Conservation (phyloP, 176 grass and related monocot species). For the Calamus simplicifolius region DNA sequence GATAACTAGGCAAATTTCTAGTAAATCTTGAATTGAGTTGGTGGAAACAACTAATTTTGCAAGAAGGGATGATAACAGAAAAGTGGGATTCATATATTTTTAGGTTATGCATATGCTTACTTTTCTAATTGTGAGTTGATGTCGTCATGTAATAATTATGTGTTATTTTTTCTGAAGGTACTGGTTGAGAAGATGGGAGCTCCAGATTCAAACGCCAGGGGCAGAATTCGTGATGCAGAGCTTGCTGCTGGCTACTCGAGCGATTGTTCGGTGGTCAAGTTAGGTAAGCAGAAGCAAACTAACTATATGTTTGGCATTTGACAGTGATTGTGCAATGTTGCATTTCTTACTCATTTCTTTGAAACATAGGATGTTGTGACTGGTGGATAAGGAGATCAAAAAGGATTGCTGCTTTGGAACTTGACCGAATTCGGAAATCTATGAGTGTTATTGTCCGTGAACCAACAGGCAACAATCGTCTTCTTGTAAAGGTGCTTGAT, state of each 20-base stretch:
- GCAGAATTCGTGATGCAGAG: conserved; percentile 1
- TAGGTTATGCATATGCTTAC: too few relatives aligned
- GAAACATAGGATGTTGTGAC: conserved; percentile 70
- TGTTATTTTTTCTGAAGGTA: conserved; percentile 32
- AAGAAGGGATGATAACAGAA: too few relatives aligned
- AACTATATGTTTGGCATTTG: background rate
- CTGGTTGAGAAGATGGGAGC: conserved; percentile 98
- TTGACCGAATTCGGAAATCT: conserved; percentile 92
- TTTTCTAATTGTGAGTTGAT: too few relatives aligned
- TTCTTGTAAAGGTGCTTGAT: conserved; percentile 83
- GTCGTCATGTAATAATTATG: too few relatives aligned
- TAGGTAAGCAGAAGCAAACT: conserved; percentile 13
- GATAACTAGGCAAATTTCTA: too few relatives aligned
- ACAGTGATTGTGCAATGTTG: conserved; percentile 3
- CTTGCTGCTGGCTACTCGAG: conserved; percentile 13
- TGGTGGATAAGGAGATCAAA: conserved; percentile 72
- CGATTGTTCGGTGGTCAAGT: conserved; percentile 1
- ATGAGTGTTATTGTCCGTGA: conserved; percentile 90
- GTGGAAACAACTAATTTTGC: too few relatives aligned
- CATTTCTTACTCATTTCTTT: conserved; percentile 8
- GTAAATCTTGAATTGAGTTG: too few relatives aligned
- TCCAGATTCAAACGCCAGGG: conserved; percentile 35
- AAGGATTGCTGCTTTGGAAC: conserved; percentile 83
- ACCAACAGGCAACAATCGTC: conserved; percentile 68
- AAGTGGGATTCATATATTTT: too few relatives aligned